Conservation (phyloP, 139 green algal genomes). For the Zygnema circumcarinatum region DNA sequence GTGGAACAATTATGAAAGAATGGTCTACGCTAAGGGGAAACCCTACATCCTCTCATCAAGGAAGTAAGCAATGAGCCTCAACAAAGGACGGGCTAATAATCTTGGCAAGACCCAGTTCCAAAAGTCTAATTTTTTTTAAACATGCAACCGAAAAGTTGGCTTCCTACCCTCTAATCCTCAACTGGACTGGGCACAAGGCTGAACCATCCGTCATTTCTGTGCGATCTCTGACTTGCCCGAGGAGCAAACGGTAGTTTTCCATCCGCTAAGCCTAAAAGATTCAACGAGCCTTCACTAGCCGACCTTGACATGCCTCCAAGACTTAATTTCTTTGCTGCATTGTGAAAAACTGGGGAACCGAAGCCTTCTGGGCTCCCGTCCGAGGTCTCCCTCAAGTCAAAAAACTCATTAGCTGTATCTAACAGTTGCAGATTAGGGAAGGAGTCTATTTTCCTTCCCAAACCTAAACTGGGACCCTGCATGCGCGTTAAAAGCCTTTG, state of each 20-base stretch:
- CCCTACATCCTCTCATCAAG: no score
- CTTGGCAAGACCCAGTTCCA: no score
- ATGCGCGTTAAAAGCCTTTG: background rate
- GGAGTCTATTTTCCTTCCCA: background rate
- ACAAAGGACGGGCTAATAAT: no score
- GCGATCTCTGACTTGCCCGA: background rate
- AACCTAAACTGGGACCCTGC: background rate
- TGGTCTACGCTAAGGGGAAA: no score
- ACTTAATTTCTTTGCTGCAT: background rate
- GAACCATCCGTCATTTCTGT: background rate
- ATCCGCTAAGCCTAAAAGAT: background rate
- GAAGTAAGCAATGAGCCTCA: no score
- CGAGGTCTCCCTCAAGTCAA: background rate
- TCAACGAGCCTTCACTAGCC: background rate
- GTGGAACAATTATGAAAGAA: no score
- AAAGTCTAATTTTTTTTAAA: no score
- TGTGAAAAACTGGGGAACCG: no score
- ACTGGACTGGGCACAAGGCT: background rate
- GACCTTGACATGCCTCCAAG: background rate
- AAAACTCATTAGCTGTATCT: background rate
- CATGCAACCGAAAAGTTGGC: no score
- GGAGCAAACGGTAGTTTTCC: background rate
- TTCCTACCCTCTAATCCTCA: no score
- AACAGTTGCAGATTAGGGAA: background rate
- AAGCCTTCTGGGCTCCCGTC: background rate